phyloP scores from a whole-genome alignment of 2,329 filamentous ascomycete genomes.

The Fonsecaea nubica region DNA sequence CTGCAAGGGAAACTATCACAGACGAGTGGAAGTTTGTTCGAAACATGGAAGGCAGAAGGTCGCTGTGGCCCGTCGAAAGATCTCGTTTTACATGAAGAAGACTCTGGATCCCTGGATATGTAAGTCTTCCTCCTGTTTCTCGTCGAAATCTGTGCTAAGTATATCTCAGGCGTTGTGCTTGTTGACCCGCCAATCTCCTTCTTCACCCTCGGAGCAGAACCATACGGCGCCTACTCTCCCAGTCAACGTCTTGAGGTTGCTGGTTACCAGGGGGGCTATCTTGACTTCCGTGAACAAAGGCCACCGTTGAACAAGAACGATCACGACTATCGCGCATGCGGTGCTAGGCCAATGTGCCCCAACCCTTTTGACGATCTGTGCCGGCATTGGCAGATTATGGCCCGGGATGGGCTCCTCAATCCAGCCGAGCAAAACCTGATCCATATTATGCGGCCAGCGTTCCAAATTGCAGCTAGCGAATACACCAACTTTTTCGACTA shows the following conservation, averaged over 20 bases:
- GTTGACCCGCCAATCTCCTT: constrained; percentile 36
- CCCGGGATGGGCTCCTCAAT: constrained; percentile 28
- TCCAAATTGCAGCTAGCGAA: constrained; percentile 37
- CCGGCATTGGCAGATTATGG: constrained; percentile 36
- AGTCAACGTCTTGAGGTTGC: constrained; percentile 32
- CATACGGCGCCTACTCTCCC: constrained; percentile 29
- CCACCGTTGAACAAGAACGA: constrained; percentile 27
- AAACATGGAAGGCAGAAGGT: constrained; percentile 35
- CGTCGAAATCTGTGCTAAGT: constrained; percentile 7
- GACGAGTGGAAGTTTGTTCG: constrained; percentile 35
- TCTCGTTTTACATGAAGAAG: constrained; percentile 38
- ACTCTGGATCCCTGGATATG: constrained; percentile 35
- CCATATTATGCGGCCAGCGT: constrained; percentile 35
- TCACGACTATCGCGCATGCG: constrained; percentile 36
- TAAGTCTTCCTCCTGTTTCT: constrained; percentile 15
- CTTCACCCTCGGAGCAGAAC: constrained; percentile 33
- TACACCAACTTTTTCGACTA: constrained; percentile 36
- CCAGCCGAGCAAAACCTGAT: constrained; percentile 26
- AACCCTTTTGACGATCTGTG: constrained; percentile 38
- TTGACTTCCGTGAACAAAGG: constrained; percentile 34
- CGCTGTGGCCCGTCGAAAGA: constrained; percentile 36
- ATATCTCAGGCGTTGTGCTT: constrained; percentile 29
- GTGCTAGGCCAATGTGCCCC: constrained; percentile 28
- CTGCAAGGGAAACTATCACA: constrained; percentile 37
- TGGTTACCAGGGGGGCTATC: constrained; percentile 36